Conservation (phyloP, 2,329 filamentous ascomycete species). For the Ophiostoma australiae region DNA sequence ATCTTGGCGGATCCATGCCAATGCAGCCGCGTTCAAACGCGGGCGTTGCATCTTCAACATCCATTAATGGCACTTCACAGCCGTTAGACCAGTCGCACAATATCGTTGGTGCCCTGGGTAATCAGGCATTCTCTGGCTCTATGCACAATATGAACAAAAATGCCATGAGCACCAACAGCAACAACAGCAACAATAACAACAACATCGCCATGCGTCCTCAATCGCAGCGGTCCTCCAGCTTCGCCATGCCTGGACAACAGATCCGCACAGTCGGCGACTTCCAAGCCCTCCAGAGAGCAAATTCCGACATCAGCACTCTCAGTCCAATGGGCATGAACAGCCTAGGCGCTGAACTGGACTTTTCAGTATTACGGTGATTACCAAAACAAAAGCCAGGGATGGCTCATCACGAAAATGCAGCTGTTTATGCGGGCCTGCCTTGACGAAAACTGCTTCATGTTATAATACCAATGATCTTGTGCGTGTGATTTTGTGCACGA, state of each 20-base stretch:
- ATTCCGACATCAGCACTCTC: conserved; percentile 39
- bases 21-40: conserved; percentile 29
- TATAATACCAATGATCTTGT: conserved; percentile 2
- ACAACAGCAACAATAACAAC: conserved; percentile 26
- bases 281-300: conserved; percentile 45
- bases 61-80: conserved; percentile 17
- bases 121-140: not conserved
- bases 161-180: conserved; percentile 24
- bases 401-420: not conserved
- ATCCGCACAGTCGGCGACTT: conserved; percentile 47
- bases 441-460: not conserved
- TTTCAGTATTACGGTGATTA: conserved; percentile 36
- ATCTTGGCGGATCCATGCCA: conserved; percentile 25
- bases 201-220: conserved; percentile 36
- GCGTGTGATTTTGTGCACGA: not conserved
- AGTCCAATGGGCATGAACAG: conserved; percentile 36
- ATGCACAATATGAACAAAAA: not conserved
- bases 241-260: conserved; percentile 38
- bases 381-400: not conserved
- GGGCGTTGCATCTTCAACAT: conserved; percentile 20
- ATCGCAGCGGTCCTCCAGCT: conserved; percentile 39
- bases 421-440: not conserved
- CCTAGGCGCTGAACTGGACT: conserved; percentile 40
- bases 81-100: not conserved
- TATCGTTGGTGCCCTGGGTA: not conserved